phyloP scores from a whole-genome alignment of 345 rosid species.

The Brassica juncea region DNA sequence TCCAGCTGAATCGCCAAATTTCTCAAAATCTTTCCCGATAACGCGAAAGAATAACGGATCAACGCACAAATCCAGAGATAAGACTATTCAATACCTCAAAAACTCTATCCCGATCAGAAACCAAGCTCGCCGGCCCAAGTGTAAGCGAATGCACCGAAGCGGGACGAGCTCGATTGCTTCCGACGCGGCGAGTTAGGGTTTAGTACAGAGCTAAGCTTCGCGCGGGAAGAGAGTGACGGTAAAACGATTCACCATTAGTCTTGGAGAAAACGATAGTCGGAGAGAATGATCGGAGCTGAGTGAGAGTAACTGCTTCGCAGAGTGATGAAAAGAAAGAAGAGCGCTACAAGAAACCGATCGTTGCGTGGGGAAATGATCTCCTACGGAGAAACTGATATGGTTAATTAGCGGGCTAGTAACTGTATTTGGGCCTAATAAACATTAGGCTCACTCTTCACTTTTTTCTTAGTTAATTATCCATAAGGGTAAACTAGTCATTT shows the following conservation, averaged over 20 bases:
- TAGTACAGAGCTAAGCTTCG: neutral
- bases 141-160: slow-evolving; percentile 22
- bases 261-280: neutral
- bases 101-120: neutral
- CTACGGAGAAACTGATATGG: too few species aligned
- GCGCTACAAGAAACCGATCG: slow-evolving; percentile 29
- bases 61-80: neutral
- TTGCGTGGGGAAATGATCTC: neutral
- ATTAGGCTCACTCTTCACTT: neutral
- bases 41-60: slow-evolving; percentile 1
- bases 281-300: slow-evolving; percentile 35
- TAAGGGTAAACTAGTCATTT: too few species aligned
- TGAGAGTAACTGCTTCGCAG: slow-evolving; percentile 15
- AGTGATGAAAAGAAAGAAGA: neutral
- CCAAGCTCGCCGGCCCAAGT: neutral
- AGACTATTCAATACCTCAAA: slow-evolving; percentile 16
- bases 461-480: too few species aligned
- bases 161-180: slow-evolving; percentile 19
- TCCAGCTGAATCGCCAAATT: slow-evolving; percentile 16
- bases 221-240: neutral
- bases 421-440: slow-evolving; percentile 13
- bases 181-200: slow-evolving; percentile 24
- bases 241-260: slow-evolving; percentile 28
- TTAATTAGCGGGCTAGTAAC: neutral
- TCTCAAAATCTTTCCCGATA: neutral